A percentile compares a stretch with the other conserved stretches of the same genome.
These are phyloP conservation scores for Allium fistulosum DNA, from an alignment of 106 monocot genomes.

Conservation along the genomic window DNA sequence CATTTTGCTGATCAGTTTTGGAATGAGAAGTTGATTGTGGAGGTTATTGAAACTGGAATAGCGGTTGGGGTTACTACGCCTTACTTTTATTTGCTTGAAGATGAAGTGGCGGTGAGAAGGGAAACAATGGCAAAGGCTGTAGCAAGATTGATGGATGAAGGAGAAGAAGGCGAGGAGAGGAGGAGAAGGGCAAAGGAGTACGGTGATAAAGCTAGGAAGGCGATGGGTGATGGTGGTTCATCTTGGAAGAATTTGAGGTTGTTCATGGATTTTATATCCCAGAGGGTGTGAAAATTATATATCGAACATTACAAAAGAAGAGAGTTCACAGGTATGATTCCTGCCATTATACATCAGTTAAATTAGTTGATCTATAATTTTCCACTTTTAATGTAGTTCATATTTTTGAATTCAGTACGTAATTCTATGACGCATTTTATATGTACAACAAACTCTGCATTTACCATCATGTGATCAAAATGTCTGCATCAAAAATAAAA, in stretches of 20 bases:
- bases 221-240: conserved; percentile 12
- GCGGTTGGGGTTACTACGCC: conserved; percentile 4
- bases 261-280: background rate
- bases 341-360: too few relatives aligned
- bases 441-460: too few relatives aligned
- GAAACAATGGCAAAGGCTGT: conserved; percentile 5
- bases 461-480: too few relatives aligned
- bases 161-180: conserved; percentile 5
- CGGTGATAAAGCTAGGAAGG: conserved; percentile 7
- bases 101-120: conserved; percentile 3
- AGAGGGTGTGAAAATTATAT: too few relatives aligned
- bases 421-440: too few relatives aligned
- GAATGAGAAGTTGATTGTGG: conserved; percentile 20
- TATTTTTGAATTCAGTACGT: too few relatives aligned
- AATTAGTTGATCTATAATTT: too few relatives aligned
- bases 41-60: conserved; percentile 7
- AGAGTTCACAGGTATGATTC: too few relatives aligned
- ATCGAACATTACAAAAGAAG: too few relatives aligned
- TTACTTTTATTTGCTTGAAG: background rate
- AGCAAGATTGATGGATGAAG: background rate
- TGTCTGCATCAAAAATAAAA: too few relatives aligned
- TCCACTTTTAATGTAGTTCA: too few relatives aligned
- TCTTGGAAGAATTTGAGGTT: conserved; percentile 2
- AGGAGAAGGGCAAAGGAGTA: conserved; percentile 2
- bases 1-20: conserved; percentile 18